A percentile compares a stretch with the other conserved stretches of the same genome.
These are phyloP conservation scores for Balansia obtecta DNA, from an alignment of 2,329 filamentous ascomycete genomes.

Conservation along the genomic window DNA sequence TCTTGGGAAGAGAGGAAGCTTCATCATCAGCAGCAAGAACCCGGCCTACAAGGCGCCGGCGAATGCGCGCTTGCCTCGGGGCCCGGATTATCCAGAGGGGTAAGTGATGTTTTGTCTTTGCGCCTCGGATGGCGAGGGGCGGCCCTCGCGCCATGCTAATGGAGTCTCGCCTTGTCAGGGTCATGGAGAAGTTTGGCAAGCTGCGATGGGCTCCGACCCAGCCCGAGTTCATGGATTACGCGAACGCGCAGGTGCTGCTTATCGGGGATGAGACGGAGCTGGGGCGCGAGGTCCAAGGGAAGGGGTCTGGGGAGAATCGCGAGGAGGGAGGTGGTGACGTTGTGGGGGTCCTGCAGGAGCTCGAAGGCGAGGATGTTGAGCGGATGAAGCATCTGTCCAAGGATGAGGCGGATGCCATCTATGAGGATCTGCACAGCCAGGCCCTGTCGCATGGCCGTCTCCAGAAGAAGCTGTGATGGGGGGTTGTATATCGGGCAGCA, in stretches of 20 bases:
- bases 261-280: conserved; percentile 57
- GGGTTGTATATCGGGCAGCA: no score
- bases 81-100: conserved; percentile 58
- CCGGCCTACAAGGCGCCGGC: conserved; percentile 56
- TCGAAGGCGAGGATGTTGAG: conserved; percentile 63
- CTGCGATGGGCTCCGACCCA: conserved; percentile 64
- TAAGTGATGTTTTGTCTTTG: no score
- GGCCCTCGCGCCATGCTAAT: no score
- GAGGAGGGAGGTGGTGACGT: conserved; percentile 22
- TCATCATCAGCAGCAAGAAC: conserved; percentile 70
- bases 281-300: conserved; percentile 37
- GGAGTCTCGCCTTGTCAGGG: conserved; percentile 25
- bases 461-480: not conserved
- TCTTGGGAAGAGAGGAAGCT: conserved; percentile 40
- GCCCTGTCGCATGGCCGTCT: not conserved
- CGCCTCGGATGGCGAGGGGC: no score
- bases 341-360: conserved; percentile 57
- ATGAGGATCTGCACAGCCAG: conserved; percentile 1
- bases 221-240: conserved; percentile 63
- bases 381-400: conserved; percentile 43
- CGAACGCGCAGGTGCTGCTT: conserved; percentile 64
- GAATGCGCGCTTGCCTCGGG: conserved; percentile 48
- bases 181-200: conserved; percentile 59
- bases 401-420: conserved; percentile 25
- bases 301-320: conserved; percentile 44